Evolutionary conservation across 352 stramenopile genomes (phyloP).

Genomic region (Globisporangium cystogenes): DNA sequence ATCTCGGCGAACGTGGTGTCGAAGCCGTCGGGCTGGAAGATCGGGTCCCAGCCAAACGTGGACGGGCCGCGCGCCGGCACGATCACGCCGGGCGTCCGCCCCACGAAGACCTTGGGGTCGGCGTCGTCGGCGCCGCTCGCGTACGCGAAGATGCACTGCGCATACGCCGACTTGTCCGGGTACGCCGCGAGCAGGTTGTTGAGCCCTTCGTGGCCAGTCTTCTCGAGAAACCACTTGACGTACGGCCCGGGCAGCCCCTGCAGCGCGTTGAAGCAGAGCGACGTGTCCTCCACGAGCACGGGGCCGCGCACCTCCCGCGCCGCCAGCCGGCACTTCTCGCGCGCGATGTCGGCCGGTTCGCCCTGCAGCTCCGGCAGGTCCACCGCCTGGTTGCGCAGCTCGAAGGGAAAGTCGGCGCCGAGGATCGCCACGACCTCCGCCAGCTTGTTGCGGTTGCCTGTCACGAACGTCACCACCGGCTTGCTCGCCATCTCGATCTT

Average conservation of each 20-base stretch:
- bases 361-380: slow-evolving; percentile 98
- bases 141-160: slow-evolving; percentile 96
- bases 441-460: slow-evolving; percentile 85
- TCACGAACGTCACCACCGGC: slow-evolving; percentile 14
- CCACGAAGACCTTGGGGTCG: slow-evolving; percentile 92
- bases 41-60: slow-evolving; percentile 89
- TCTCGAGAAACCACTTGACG: slow-evolving; percentile 99
- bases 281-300: slow-evolving; percentile 96
- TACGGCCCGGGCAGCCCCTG: slow-evolving; percentile 93
- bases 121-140: slow-evolving; percentile 40
- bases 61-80: slow-evolving; percentile 83
- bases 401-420: slow-evolving; percentile 84
- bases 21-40: slow-evolving; percentile 87
- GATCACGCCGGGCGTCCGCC: slow-evolving; percentile 90
- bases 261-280: slow-evolving; percentile 96
- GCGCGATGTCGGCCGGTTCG: slow-evolving; percentile 92
- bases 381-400: slow-evolving; percentile 89
- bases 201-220: slow-evolving; percentile 89
- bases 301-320: slow-evolving; percentile 79
- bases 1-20: slow-evolving; percentile 88
- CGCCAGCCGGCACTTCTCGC: slow-evolving; percentile 93
- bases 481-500: background rate
- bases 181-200: slow-evolving; percentile 95
- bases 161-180: slow-evolving; percentile 95
- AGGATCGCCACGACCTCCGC: slow-evolving; percentile 80